Conservation (phyloP, 2,329 filamentous ascomycete species). For the Neofusicoccum kwambonambiense region DNA sequence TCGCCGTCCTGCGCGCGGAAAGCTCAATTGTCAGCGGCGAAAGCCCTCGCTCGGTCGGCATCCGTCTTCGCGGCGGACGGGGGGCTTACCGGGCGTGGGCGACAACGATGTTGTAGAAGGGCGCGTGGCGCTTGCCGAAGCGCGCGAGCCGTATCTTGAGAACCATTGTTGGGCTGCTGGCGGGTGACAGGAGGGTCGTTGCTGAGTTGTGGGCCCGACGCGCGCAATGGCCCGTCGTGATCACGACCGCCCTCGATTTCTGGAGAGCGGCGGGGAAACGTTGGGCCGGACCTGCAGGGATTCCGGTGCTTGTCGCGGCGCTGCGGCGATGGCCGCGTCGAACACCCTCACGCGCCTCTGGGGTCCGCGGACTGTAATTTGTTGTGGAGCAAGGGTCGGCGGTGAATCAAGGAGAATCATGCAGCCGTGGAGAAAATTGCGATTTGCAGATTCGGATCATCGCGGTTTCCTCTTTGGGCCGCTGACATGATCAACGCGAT, state of each 20-base stretch:
- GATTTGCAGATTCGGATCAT: neutral
- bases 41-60: neutral
- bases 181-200: neutral
- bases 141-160: constrained; percentile 90
- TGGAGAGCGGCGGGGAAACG: constrained; percentile 4
- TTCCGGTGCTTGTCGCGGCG: neutral
- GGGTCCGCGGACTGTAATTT: neutral
- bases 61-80: neutral
- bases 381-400: neutral
- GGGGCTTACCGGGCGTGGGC: constrained; percentile 78
- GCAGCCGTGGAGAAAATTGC: neutral
- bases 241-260: neutral
- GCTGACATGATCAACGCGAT: constrained; percentile 18
- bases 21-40: neutral
- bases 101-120: constrained; percentile 97
- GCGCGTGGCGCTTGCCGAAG: constrained; percentile 83
- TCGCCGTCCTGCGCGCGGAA: constrained; percentile 64
- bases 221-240: neutral
- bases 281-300: constrained; percentile 4
- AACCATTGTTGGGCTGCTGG: constrained; percentile 62
- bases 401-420: neutral
- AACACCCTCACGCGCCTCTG: neutral
- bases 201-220: neutral
- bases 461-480: neutral
- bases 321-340: too few species aligned